Percentiles rank a stretch among this genome's conserved stretches.
phyloP scores from a whole-genome alignment of 202 grass and related monocot species.

The Bolboschoenoplectus hybrid region DNA sequence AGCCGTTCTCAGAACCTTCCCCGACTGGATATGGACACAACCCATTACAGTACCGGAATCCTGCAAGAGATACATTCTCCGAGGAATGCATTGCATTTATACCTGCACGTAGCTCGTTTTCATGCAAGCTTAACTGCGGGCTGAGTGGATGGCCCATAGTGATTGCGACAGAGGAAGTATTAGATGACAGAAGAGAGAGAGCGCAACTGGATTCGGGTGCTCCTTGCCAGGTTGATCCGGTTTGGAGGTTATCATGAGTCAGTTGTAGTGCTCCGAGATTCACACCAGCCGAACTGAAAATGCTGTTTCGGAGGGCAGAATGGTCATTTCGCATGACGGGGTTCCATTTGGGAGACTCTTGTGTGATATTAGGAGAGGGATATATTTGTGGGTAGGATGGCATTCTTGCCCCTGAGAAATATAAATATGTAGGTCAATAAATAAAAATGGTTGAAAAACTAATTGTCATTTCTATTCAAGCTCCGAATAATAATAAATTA shows the following conservation, averaged over 20 bases:
- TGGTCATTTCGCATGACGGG: slow-evolving; percentile 23
- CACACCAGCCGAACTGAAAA: slow-evolving; percentile 16
- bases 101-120: slow-evolving; percentile 21
- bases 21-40: slow-evolving; percentile 29
- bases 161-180: not conserved
- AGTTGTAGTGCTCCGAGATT: slow-evolving; percentile 35
- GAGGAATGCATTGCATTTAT: slow-evolving; percentile 26
- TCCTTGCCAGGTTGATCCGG: slow-evolving; percentile 8
- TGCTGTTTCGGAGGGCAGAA: slow-evolving; percentile 15
- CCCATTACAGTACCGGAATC: slow-evolving; percentile 34
- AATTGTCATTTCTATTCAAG: slow-evolving; percentile 1
- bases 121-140: slow-evolving; percentile 22
- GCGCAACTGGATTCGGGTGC: slow-evolving; percentile 36
- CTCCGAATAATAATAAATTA: not conserved
- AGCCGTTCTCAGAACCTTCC: slow-evolving; percentile 29
- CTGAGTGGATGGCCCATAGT: slow-evolving; percentile 18
- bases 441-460: slow-evolving; percentile 21
- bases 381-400: slow-evolving; percentile 41
- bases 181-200: slow-evolving; percentile 47
- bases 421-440: not conserved
- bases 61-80: slow-evolving; percentile 29
- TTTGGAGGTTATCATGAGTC: not conserved
- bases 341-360: slow-evolving; percentile 29
- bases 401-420: slow-evolving; percentile 38
- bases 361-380: slow-evolving; percentile 14